A percentile compares a stretch with the other conserved stretches of the same genome.
phyloP scores from a whole-genome alignment of 2,329 filamentous ascomycete species.

The Gremmenia infestans region DNA sequence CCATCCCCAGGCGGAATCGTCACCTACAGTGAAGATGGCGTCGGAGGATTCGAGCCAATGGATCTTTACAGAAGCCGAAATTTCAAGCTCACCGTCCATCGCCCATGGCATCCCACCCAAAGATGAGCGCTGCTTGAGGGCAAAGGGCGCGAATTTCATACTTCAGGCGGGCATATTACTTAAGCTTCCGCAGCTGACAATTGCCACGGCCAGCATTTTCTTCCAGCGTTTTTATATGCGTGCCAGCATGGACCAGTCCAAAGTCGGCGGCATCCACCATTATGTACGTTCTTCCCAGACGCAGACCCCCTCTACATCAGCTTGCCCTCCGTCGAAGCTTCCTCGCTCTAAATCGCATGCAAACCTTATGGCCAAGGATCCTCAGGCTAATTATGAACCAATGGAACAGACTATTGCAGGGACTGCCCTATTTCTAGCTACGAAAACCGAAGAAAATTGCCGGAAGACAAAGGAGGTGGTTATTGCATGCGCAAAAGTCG shows the following conservation, averaged over 20 bases:
- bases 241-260: slow-evolving; percentile 70
- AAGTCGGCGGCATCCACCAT: slow-evolving; percentile 71
- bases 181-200: slow-evolving; percentile 84
- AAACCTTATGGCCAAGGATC: slow-evolving; percentile 2
- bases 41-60: slow-evolving; percentile 59
- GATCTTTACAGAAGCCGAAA: slow-evolving; percentile 82
- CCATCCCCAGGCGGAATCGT: slow-evolving; percentile 2
- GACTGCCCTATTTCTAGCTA: slow-evolving; percentile 86
- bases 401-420: slow-evolving; percentile 69
- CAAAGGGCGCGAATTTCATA: slow-evolving; percentile 96
- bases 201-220: slow-evolving; percentile 89
- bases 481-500: slow-evolving; percentile 87
- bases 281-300: slow-evolving; percentile 57
- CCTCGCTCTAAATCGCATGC: slow-evolving; percentile 7
- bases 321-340: slow-evolving; percentile 5
- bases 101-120: slow-evolving; percentile 72
- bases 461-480: slow-evolving; percentile 94
- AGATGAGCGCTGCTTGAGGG: slow-evolving; percentile 74
- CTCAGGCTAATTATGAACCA: slow-evolving; percentile 6
- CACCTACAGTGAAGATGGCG: slow-evolving; percentile 28
- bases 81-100: slow-evolving; percentile 76
- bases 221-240: slow-evolving; percentile 97
- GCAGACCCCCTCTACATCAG: neutral
- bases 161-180: slow-evolving; percentile 89
- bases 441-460: slow-evolving; percentile 96